Percentiles rank a stretch among this genome's conserved stretches.
phyloP scores from a whole-genome alignment of 192 early-diverging fungal species.

The Backusella luteola region DNA sequence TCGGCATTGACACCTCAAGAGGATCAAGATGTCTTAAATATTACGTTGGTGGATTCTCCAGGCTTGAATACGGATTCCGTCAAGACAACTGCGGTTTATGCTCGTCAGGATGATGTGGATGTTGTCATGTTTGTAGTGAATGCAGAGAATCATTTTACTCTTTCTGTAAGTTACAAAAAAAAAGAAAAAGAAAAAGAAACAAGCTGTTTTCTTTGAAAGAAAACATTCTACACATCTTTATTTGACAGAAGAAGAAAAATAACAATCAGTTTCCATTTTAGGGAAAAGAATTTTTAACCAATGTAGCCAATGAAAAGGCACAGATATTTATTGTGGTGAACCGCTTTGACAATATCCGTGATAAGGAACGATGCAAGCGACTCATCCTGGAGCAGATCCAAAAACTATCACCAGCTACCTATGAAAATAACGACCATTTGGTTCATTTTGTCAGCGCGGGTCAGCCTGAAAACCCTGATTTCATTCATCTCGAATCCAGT shows the following conservation, averaged over 20 bases:
- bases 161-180: slow-evolving; percentile 64
- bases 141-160: slow-evolving; percentile 98
- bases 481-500: slow-evolving; percentile 74
- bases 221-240: not conserved
- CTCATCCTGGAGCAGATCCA: slow-evolving; percentile 93
- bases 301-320: slow-evolving; percentile 95
- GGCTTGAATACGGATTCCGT: slow-evolving; percentile 96
- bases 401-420: slow-evolving; percentile 89
- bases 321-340: slow-evolving; percentile 98
- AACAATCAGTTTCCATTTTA: not conserved
- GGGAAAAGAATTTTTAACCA: slow-evolving; percentile 92
- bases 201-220: not conserved
- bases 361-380: slow-evolving; percentile 89
- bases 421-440: slow-evolving; percentile 78
- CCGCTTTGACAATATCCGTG: slow-evolving; percentile 87
- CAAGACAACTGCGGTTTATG: slow-evolving; percentile 93
- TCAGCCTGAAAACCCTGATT: slow-evolving; percentile 43
- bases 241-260: slow-evolving; percentile 31
- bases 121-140: slow-evolving; percentile 98
- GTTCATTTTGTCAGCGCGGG: slow-evolving; percentile 93
- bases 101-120: slow-evolving; percentile 96
- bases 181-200: not conserved
- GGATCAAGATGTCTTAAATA: slow-evolving; percentile 65
- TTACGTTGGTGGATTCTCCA: slow-evolving; percentile 95
- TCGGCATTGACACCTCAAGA: slow-evolving; percentile 70